Evolutionary conservation across 1,284 basidiomycete genomes (phyloP), one percentile per base, ranked within the genome.

Genomic region (Chiua sp.): DNA sequence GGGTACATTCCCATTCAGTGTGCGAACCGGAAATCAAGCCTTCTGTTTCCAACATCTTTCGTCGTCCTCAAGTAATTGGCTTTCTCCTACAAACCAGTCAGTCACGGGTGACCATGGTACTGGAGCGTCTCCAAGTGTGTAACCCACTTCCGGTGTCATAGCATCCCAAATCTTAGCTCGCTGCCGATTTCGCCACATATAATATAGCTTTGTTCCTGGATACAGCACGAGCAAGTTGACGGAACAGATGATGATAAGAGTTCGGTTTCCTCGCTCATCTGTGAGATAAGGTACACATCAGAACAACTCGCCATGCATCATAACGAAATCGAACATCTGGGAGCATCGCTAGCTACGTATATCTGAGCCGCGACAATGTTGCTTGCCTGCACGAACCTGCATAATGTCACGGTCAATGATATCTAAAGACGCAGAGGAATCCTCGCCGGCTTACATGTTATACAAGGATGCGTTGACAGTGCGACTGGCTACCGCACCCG

Each of bases 381-480:
- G 22, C 79, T 80, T 0, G 80, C 78, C 68, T 84, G 83, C 4
- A 83, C 79, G 59, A 83, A 80, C 76, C 74, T 32, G 30, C 35
- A 26, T 22, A 13, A 8, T 37, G 44, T 35, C 22, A 28, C 26
- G 16, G 16, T 47, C 11, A 37, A 20, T n/a, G 23, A 51, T 5
- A 26, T 35, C 18, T 30, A 30, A 8, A 15, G 7, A 16, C n/a
- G 37, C 5, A n/a, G 49, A 15, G 32, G 18, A 10, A 32, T n/a
- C 16, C 4, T 15, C 6, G 12, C 30, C 7, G 10, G 23, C 53
- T 54, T 22, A 77, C 82, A 85, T 85, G 64, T 85, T 85, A 66
- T 86, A 86, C 32, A 85, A 51, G 2, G 83, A 84, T 0, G 83
- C 83, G 56, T 82, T 84, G 51, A 86, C 82, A 0, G 83, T 85